phyloP scores from a whole-genome alignment of 768 basidiomycete species.

The Suillus weaverae region DNA sequence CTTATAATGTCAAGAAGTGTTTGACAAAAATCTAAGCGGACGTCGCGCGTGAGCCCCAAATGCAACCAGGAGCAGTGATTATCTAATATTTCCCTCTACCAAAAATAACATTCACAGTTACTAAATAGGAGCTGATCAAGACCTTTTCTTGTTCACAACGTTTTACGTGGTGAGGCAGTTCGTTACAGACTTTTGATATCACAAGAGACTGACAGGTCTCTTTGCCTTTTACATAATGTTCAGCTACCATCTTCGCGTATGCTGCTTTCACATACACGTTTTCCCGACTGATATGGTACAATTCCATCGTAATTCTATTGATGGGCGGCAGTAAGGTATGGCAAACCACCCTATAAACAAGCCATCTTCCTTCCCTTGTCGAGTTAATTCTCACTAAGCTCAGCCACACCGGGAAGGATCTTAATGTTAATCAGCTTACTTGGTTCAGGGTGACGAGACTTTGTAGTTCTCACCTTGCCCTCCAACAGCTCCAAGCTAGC shows the following conservation, averaged over 20 bases:
- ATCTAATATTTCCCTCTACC: slow-evolving; percentile 20
- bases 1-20: slow-evolving; percentile 10
- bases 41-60: slow-evolving; percentile 9
- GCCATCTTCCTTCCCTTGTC: not conserved
- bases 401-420: slow-evolving; percentile 90
- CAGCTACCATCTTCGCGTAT: not conserved
- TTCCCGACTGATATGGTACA: not conserved
- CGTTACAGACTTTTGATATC: not conserved
- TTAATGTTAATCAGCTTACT: slow-evolving; percentile 32
- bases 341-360: not conserved
- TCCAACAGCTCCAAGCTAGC: slow-evolving; percentile 94
- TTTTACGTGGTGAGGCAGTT: not conserved
- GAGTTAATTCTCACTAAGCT: slow-evolving; percentile 71
- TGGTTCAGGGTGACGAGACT: not conserved
- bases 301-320: not conserved
- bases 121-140: too few species aligned
- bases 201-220: not conserved
- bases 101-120: not conserved
- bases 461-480: slow-evolving; percentile 73
- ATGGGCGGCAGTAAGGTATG: not conserved
- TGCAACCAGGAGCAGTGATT: slow-evolving; percentile 12
- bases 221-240: not conserved
- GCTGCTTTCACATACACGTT: not conserved
- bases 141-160: too few species aligned
- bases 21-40: slow-evolving; percentile 12